A percentile compares a stretch with the other conserved stretches of the same genome.
phyloP scores from a whole-genome alignment of 1,139 yeast genomes.

The Suhomyces taliae region DNA sequence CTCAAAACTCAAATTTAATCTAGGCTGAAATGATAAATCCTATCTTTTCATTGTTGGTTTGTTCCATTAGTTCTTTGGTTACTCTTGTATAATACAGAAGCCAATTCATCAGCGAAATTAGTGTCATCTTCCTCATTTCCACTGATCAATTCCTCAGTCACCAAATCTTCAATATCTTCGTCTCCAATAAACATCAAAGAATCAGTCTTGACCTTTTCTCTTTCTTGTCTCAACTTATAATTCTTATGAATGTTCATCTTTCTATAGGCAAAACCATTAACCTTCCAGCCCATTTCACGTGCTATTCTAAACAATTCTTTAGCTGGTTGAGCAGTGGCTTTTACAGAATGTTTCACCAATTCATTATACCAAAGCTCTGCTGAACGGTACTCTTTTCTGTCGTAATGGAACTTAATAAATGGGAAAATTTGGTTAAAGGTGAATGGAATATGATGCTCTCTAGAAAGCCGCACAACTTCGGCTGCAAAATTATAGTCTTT shows the following conservation, averaged over 20 bases:
- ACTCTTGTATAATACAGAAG: slow-evolving; percentile 16
- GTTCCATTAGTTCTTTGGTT: background rate
- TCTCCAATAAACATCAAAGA: slow-evolving; percentile 20
- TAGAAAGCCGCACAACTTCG: slow-evolving; percentile 26
- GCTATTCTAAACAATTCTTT: slow-evolving; percentile 37
- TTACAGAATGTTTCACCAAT: slow-evolving; percentile 34
- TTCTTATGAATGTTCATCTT: slow-evolving; percentile 26
- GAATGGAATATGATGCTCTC: slow-evolving; percentile 30
- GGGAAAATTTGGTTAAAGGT: slow-evolving; percentile 45
- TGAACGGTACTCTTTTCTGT: slow-evolving; percentile 26
- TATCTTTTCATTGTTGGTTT: background rate
- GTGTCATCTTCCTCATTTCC: slow-evolving; percentile 10
- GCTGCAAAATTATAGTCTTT: slow-evolving; percentile 39
- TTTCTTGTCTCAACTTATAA: slow-evolving; percentile 22
- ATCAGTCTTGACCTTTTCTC: slow-evolving; percentile 23
- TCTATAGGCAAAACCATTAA: slow-evolving; percentile 34
- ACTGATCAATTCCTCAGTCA: slow-evolving; percentile 23
- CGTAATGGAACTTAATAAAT: slow-evolving; percentile 38
- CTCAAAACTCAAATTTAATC: background rate
- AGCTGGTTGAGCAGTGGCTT: slow-evolving; percentile 27
- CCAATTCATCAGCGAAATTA: slow-evolving; percentile 23
- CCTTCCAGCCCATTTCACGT: slow-evolving; percentile 37
- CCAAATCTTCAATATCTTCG: slow-evolving; percentile 17
- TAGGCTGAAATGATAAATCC: background rate
- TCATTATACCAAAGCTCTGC: slow-evolving; percentile 44